These are phyloP conservation scores for Rhinocladiella mackenziei DNA, from an alignment of 2,329 filamentous ascomycete genomes.

Conservation along the genomic window DNA sequence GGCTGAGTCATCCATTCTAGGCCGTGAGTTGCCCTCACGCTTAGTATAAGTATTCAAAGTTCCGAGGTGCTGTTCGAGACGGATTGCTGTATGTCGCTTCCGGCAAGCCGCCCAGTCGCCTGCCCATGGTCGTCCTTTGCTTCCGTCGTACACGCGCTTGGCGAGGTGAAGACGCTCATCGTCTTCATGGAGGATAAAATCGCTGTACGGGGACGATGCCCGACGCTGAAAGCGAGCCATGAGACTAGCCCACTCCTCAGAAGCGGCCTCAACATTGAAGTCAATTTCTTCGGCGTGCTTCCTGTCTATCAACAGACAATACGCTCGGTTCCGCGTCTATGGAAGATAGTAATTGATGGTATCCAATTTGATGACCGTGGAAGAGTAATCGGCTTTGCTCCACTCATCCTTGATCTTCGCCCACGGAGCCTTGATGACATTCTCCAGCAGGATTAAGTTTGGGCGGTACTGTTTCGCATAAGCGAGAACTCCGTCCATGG, in stretches of 20 bases:
- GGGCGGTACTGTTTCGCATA: conserved; percentile 57
- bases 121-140: conserved; percentile 36
- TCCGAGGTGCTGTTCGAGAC: conserved; percentile 51
- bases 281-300: conserved; percentile 26
- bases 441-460: conserved; percentile 66
- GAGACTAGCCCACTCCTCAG: conserved; percentile 42
- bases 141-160: conserved; percentile 31
- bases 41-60: conserved; percentile 55
- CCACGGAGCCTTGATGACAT: conserved; percentile 63
- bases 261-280: conserved; percentile 30
- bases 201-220: conserved; percentile 59
- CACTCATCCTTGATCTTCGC: conserved; percentile 45
- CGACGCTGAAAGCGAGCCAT: conserved; percentile 50
- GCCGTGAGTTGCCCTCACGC: conserved; percentile 54
- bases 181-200: conserved; percentile 57
- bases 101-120: conserved; percentile 56
- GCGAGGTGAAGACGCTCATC: conserved; percentile 46
- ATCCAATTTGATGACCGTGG: conserved; percentile 52
- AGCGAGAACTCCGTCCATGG: conserved; percentile 58
- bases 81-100: conserved; percentile 56
- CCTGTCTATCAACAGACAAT: conserved; percentile 55
- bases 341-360: conserved; percentile 71
- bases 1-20: conserved; percentile 53
- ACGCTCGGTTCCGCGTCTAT: conserved; percentile 61
- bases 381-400: conserved; percentile 53